Evolutionary conservation across 108 stramenopile species (phyloP).

Genomic region (Fragilaria radians): DNA sequence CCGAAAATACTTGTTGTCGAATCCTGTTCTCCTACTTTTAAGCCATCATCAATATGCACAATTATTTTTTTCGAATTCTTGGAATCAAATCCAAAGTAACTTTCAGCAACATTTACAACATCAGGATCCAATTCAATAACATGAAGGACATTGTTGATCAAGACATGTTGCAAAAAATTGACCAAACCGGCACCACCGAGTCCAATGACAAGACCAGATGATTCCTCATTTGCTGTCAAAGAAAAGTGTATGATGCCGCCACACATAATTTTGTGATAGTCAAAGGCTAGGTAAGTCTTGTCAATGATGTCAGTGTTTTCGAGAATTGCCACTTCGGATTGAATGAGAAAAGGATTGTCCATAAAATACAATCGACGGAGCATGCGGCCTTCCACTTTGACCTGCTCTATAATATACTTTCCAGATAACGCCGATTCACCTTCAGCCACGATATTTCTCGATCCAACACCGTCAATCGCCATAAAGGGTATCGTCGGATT

Average conservation of each 20-base stretch:
- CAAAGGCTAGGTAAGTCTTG: constrained; percentile 8
- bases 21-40: background rate
- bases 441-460: constrained; percentile 8
- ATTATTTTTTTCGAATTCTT: background rate
- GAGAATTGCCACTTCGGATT: constrained; percentile 12
- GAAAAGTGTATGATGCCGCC: constrained; percentile 7
- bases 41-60: background rate
- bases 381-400: constrained; percentile 2
- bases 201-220: constrained; percentile 11
- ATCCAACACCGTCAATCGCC: constrained; percentile 23
- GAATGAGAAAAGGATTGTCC: constrained; percentile 23
- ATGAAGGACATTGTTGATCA: background rate
- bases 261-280: constrained; percentile 11
- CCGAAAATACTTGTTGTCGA: background rate
- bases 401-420: constrained; percentile 15
- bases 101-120: constrained; percentile 7
- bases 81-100: constrained; percentile 13
- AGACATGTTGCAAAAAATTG: constrained; percentile 10
- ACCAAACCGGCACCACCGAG: constrained; percentile 20
- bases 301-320: constrained; percentile 6
- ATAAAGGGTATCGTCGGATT: constrained; percentile 16
- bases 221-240: background rate
- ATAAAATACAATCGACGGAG: constrained; percentile 19
- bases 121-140: constrained; percentile 14
- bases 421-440: constrained; percentile 9